Evolutionary conservation across 768 basidiomycete species (phyloP).

Genomic region (Suillus tomentosus): DNA sequence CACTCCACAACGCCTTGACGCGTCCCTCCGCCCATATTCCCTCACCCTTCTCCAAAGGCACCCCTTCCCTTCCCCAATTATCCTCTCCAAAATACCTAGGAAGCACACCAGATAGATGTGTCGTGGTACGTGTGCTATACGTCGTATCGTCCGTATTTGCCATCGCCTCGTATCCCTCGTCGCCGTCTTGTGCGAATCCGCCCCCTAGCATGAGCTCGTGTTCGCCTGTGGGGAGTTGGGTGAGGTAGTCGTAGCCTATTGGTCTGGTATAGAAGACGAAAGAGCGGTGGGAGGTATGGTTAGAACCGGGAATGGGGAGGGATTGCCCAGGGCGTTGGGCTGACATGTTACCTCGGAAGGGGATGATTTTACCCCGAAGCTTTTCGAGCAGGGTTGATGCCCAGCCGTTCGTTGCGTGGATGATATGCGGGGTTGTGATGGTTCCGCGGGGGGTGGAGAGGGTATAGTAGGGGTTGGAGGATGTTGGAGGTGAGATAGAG

Average conservation of each 20-base stretch:
- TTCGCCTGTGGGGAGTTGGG: slow-evolving; percentile 51
- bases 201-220: slow-evolving; percentile 68
- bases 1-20: slow-evolving; percentile 62
- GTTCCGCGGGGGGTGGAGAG: slow-evolving; percentile 64
- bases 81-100: slow-evolving; percentile 52
- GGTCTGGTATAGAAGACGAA: slow-evolving; percentile 56
- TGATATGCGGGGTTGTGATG: slow-evolving; percentile 59
- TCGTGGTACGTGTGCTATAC: slow-evolving; percentile 31
- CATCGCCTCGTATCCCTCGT: slow-evolving; percentile 35
- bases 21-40: slow-evolving; percentile 44
- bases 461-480: slow-evolving; percentile 42
- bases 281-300: slow-evolving; percentile 47
- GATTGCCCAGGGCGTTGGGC: slow-evolving; percentile 56
- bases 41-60: slow-evolving; percentile 15
- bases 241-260: slow-evolving; percentile 64
- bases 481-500: slow-evolving; percentile 40
- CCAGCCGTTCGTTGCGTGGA: slow-evolving; percentile 90
- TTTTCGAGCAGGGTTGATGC: slow-evolving; percentile 66
- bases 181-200: slow-evolving; percentile 42
- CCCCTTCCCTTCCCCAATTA: slow-evolving; percentile 43
- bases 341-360: slow-evolving; percentile 62
- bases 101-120: slow-evolving; percentile 48
- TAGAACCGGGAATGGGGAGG: slow-evolving; percentile 4
- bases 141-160: slow-evolving; percentile 42
- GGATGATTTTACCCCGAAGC: slow-evolving; percentile 63